Conservation (phyloP, 306 rosid species). For the Inga laurina region DNA sequence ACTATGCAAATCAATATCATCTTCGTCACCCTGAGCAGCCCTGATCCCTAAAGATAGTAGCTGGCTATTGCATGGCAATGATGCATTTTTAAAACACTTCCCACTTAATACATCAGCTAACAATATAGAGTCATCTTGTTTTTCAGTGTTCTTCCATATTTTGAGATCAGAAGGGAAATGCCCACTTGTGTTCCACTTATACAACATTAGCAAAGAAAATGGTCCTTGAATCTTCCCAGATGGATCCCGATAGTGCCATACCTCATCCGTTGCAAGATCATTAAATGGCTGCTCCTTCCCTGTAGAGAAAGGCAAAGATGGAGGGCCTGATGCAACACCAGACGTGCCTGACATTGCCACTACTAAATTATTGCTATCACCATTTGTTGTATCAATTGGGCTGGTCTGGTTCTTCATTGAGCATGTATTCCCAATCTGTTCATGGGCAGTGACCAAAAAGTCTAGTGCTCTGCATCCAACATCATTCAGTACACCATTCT, state of each 20-base stretch:
- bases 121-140: constrained; percentile 56
- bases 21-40: constrained; percentile 39
- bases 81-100: constrained; percentile 43
- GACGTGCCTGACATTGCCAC: constrained; percentile 46
- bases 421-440: constrained; percentile 39
- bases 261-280: constrained; percentile 50
- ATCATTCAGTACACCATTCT: constrained; percentile 37
- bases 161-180: constrained; percentile 71
- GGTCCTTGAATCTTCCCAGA: constrained; percentile 91
- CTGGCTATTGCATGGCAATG: constrained; percentile 38
- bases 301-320: constrained; percentile 35
- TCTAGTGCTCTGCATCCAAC: constrained; percentile 38
- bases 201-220: constrained; percentile 66
- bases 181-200: constrained; percentile 69
- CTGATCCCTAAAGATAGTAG: constrained; percentile 46
- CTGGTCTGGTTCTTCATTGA: constrained; percentile 28
- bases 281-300: constrained; percentile 51
- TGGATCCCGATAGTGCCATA: constrained; percentile 91
- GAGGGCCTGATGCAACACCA: constrained; percentile 47
- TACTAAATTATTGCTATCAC: constrained; percentile 41
- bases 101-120: constrained; percentile 63
- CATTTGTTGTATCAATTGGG: constrained; percentile 39
- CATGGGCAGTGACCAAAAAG: constrained; percentile 33
- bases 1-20: constrained; percentile 44
- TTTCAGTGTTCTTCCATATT: constrained; percentile 80